phyloP scores from a whole-genome alignment of 106 monocot genomes.

The Alisma plantagoaquatica region DNA sequence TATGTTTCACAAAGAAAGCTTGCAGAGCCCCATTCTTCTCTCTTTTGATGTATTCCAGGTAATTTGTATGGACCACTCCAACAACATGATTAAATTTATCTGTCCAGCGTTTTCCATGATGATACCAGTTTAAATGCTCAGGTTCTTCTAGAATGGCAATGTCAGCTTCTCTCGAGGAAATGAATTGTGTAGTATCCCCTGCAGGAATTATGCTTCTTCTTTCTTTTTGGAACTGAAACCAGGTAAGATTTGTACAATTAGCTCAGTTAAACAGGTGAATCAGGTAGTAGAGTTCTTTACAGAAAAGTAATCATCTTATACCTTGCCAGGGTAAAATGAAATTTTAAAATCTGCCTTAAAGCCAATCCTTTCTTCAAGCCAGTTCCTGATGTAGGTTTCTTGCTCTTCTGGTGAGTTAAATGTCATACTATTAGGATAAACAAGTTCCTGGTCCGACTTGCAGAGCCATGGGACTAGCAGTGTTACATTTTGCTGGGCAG shows the following conservation, averaged over 20 bases:
- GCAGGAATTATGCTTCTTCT: constrained; percentile 94
- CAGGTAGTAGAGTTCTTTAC: no score
- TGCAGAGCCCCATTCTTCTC: constrained; percentile 93
- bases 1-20: constrained; percentile 93
- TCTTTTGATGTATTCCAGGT: constrained; percentile 96
- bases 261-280: not conserved
- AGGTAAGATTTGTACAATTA: not conserved
- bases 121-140: constrained; percentile 99
- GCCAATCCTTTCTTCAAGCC: constrained; percentile 86
- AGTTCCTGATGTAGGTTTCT: constrained; percentile 81
- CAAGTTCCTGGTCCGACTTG: constrained; percentile 87
- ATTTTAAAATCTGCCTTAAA: constrained; percentile 92
- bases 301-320: constrained; percentile 7
- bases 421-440: constrained; percentile 75
- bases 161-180: constrained; percentile 84
- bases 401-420: constrained; percentile 89
- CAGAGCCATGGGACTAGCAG: constrained; percentile 94
- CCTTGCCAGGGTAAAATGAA: constrained; percentile 99
- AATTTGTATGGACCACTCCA: constrained; percentile 98
- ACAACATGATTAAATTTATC: constrained; percentile 97
- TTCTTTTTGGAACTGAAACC: constrained; percentile 76
- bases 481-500: constrained; percentile 80
- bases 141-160: constrained; percentile 98
- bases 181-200: constrained; percentile 91
- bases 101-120: constrained; percentile 98